Evolutionary conservation across 2,329 filamentous ascomycete genomes (phyloP), one percentile per base, ranked within the genome.

Genomic region (Didymella exigua): DNA sequence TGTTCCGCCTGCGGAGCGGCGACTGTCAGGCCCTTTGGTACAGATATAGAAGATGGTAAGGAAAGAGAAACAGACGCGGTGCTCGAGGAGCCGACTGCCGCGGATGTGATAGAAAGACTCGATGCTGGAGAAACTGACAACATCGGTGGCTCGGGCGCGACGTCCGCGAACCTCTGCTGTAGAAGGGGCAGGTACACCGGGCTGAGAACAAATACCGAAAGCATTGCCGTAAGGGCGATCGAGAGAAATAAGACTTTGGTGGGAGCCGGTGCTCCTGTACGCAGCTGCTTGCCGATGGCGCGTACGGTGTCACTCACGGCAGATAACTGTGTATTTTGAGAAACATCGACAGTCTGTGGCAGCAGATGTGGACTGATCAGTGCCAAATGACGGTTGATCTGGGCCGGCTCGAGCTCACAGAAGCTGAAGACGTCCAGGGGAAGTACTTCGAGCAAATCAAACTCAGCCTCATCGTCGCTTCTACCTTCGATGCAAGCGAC

Each of bases 381-480:
- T 30, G 72, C 71, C 30, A 76, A 52, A 52, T 76, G 74, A n/a
- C 73, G 70, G 33, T 75, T 76, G 36, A 76, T 53, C 44, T 75
- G 68, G n/a, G 57, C 64, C 18, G 73, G 66, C 18, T 75, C 69
- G 23, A 76, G 64, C 13, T 66, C 61, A 18, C 66, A 60, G 49
- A 76, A 73, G 16, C 59, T 66, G 51, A 65, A 70, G 27, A 70
- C 55, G 36, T 74, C 69, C 33, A 75, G 60, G 11, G 71, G 73
- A 31, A 75, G 62, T 24, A 63, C 61, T 47, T 73, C 71, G 41
- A 69, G 60, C 14, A 68, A 33, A 23, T 65, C 54, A 42, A 62
- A 74, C n/a, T 68, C 61, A 47, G 52, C 41, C 19, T 60, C 50
- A 11, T 56, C 34, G n/a, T 56, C 41, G 31, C 62, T 44, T 16